Conservation (phyloP, 2,329 filamentous ascomycete genomes). For the Colletotrichum limetticola region DNA sequence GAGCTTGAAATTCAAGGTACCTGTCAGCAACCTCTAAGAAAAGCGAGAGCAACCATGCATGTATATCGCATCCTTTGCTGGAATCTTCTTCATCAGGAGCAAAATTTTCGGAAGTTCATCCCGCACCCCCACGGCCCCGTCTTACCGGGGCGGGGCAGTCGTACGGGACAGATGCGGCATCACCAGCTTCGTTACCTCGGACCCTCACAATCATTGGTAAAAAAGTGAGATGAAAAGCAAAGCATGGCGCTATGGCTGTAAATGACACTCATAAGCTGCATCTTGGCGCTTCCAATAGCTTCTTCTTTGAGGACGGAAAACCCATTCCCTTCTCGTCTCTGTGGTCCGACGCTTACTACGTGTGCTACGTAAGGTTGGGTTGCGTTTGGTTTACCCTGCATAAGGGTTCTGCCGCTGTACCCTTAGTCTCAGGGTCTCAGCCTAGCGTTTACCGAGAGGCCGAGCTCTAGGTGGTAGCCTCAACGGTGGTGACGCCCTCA, state of each 20-base stretch:
- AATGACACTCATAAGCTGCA: neutral
- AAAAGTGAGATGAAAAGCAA: neutral
- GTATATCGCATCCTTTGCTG: neutral
- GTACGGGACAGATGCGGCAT: slow-evolving; percentile 8
- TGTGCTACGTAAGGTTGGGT: neutral
- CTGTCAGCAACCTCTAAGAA: too few relatives aligned
- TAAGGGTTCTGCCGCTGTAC: neutral
- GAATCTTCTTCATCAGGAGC: slow-evolving; percentile 22
- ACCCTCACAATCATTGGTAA: neutral
- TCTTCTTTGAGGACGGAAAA: neutral
- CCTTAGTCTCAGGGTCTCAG: neutral
- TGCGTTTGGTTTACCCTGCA: slow-evolving; percentile 15
- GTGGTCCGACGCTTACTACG: neutral
- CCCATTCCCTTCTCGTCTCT: neutral
- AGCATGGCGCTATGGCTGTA: neutral
- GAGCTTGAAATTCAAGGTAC: too few relatives aligned
- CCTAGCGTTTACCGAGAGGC: neutral
- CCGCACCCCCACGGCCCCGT: slow-evolving; percentile 1
- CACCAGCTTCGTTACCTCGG: slow-evolving; percentile 3
- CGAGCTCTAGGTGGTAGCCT: neutral
- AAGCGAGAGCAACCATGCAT: neutral
- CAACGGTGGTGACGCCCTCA: neutral
- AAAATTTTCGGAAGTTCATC: slow-evolving; percentile 2
- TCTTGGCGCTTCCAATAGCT: neutral
- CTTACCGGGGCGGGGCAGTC: neutral